Conservation (phyloP, 257 asterid genomes). For the Forsythia suspensa region DNA sequence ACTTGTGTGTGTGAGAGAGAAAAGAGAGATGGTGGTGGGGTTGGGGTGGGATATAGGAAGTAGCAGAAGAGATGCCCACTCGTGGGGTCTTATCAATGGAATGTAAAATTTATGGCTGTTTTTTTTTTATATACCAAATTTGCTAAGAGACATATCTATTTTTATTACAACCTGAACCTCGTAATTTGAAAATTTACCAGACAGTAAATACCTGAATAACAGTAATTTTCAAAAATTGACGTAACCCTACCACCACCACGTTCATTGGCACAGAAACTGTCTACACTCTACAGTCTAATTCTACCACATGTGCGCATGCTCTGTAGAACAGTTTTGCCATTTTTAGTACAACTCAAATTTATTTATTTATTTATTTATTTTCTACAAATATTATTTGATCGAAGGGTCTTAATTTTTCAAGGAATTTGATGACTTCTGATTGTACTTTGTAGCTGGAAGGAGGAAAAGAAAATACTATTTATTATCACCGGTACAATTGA, state of each 20-base stretch:
- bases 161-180: constrained; percentile 15
- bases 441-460: no score
- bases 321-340: neutral
- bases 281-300: neutral
- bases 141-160: neutral
- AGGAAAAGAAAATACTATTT: no score
- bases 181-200: constrained; percentile 16
- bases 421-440: no score
- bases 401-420: neutral
- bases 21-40: neutral
- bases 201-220: neutral
- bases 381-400: neutral
- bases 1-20: neutral
- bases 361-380: no score
- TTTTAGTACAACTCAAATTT: neutral
- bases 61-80: neutral
- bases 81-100: constrained; percentile 5
- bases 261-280: neutral
- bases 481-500: no score
- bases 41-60: no score
- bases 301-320: neutral
- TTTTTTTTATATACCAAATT: constrained; percentile 19
- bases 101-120: neutral
- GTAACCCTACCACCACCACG: neutral
- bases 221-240: no score